Evolutionary conservation across 805 yeast genomes (phyloP).

Genomic region (Lachancea thermotolerans): DNA sequence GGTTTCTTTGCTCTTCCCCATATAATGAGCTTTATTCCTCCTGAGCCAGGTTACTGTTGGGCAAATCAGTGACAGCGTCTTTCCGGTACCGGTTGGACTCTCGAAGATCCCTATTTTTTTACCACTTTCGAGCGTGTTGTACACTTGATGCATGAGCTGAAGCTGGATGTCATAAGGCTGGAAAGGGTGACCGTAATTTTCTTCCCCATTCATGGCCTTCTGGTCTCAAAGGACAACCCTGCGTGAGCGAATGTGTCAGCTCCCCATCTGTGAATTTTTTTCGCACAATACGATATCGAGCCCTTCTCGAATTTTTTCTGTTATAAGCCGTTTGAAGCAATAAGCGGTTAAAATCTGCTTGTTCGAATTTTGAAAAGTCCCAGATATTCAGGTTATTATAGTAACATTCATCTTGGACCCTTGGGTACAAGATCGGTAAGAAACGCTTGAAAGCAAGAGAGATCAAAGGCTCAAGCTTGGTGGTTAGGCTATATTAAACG

Average conservation of each 20-base stretch:
- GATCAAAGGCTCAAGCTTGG: no score
- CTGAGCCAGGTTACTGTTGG: constrained; percentile 80
- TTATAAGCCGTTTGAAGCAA: not conserved
- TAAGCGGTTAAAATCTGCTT: not conserved
- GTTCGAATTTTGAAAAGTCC: not conserved
- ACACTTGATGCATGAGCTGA: constrained; percentile 70
- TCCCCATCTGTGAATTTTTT: not conserved
- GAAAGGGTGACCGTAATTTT: constrained; percentile 64
- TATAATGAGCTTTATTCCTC: constrained; percentile 34
- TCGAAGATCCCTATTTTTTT: constrained; percentile 76
- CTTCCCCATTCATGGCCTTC: not conserved
- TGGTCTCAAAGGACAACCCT: not conserved
- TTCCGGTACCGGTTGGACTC: constrained; percentile 94
- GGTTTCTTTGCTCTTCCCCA: constrained; percentile 11
- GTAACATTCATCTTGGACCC: no score
- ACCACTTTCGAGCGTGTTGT: constrained; percentile 43
- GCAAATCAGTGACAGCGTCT: constrained; percentile 81
- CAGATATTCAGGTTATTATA: no score
- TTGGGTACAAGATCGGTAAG: no score
- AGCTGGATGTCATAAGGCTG: constrained; percentile 73
- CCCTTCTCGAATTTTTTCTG: not conserved
- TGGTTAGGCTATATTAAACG: not conserved
- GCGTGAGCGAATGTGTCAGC: no score
- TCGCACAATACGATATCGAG: not conserved
- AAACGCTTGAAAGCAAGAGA: no score